Base-by-base conservation (phyloP, 306 rosid species). In the Calophaca sinica region DNA sequence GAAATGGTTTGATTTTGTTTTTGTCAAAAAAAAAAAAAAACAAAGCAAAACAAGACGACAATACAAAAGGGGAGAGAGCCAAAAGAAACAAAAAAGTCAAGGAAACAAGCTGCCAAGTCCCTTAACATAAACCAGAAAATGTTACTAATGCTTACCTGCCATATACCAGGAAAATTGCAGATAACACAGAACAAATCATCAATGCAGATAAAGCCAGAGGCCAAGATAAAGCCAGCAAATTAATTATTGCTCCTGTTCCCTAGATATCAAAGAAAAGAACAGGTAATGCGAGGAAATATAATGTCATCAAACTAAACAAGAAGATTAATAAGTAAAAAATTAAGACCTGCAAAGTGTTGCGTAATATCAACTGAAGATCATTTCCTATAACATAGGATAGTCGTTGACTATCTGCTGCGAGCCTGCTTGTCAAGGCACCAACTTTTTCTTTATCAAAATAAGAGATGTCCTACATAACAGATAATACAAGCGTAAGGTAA, bases 381-480 rank as follows among this genome's bases (percentile, higher is more conserved):
- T 79, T 81, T 83, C 90, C 92, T 84, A 90, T 83, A 54, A 88
- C 81, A 79, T 78, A 54, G 39, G 96, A 86, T 74, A 92, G 70
- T 57, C 51, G 83, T 80, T 90, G 94, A 74, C 97, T 88, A 81
- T 92, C 97, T 75, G 92, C 86, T 63, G 90, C 85, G 32, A 90
- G 92, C 87, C 92, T 88, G 82, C 96, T 90, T 14, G 96, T 92
- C 86, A 92, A 83, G 82, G 82, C 82, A 75, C 97, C 96, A 52
- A 92, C 90, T 64, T 85, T 75, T 78, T 85, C 90, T 82, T 85
- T 82, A 73, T 89, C 96, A 75, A 85, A 92, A 84, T 88, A 91
- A 65, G 88, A 83, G 55, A 90, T 83, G 74, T 90, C 96, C 93
- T 80, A 81, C 81, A 80, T 82, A 58, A 78, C 63, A 67, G 76